These are phyloP conservation scores for Auricularia sp. DNA, from an alignment of 768 basidiomycete species.

Conservation along the genomic window DNA sequence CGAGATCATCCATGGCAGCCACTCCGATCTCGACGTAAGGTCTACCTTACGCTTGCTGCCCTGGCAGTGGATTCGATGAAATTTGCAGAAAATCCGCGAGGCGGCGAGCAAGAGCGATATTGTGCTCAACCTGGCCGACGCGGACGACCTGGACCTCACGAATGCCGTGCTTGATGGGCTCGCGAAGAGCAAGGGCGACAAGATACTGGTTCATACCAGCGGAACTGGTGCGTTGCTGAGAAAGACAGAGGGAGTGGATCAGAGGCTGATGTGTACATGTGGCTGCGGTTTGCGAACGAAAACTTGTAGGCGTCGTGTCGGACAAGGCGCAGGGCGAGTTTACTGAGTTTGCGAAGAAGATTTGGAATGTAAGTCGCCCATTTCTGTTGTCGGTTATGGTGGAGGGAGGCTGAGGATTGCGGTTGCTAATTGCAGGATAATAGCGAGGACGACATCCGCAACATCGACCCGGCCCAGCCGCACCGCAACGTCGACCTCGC, in stretches of 20 bases:
- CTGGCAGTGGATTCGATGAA: neutral
- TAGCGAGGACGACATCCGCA: slow-evolving; percentile 15
- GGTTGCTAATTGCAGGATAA: slow-evolving; percentile 11
- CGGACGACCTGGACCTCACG: slow-evolving; percentile 15
- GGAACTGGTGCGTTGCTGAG: slow-evolving; percentile 3
- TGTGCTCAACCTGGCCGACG: slow-evolving; percentile 17
- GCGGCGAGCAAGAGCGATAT: slow-evolving; percentile 11
- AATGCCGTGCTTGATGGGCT: slow-evolving; percentile 14
- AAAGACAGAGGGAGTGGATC: too few species aligned
- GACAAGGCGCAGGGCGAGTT: slow-evolving; percentile 11
- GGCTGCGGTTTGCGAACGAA: too few species aligned
- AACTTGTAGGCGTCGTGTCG: slow-evolving; percentile 4
- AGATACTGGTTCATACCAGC: slow-evolving; percentile 19
- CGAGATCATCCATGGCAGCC: neutral
- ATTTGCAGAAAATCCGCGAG: neutral
- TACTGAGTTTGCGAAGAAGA: slow-evolving; percentile 10
- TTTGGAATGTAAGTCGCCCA: slow-evolving; percentile 12
- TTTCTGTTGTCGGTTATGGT: too few species aligned
- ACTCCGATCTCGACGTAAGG: neutral
- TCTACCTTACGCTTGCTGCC: neutral
- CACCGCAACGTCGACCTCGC: slow-evolving; percentile 18
- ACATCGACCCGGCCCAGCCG: slow-evolving; percentile 11
- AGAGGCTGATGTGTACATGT: too few species aligned
- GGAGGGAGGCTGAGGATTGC: too few species aligned
- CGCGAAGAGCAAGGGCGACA: slow-evolving; percentile 1